These are phyloP conservation scores for Fusarium sp. DNA, from an alignment of 2,329 filamentous ascomycete genomes.

Conservation along the genomic window DNA sequence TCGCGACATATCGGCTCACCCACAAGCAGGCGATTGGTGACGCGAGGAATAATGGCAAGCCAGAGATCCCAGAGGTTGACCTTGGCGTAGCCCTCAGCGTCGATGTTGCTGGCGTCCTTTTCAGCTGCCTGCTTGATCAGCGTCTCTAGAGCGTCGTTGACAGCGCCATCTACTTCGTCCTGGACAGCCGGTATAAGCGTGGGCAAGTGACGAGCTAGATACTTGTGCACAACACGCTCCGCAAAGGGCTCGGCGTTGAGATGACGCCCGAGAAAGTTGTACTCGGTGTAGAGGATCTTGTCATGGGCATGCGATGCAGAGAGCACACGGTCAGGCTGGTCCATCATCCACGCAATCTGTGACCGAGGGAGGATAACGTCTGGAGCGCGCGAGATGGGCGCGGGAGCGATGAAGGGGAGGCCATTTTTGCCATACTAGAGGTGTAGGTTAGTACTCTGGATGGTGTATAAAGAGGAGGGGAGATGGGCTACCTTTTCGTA, in stretches of 20 bases:
- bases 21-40: constrained; percentile 58
- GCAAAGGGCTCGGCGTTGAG: constrained; percentile 54
- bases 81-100: constrained; percentile 51
- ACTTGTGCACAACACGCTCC: constrained; percentile 57
- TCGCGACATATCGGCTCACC: constrained; percentile 55
- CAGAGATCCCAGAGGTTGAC: constrained; percentile 59
- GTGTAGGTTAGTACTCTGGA: not conserved
- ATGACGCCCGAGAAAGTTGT: constrained; percentile 56
- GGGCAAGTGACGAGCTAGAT: constrained; percentile 55
- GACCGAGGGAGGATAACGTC: constrained; percentile 59
- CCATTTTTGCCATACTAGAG: constrained; percentile 55
- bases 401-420: constrained; percentile 56
- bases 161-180: constrained; percentile 52
- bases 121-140: constrained; percentile 19
- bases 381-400: constrained; percentile 53
- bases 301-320: constrained; percentile 56
- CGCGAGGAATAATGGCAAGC: constrained; percentile 55
- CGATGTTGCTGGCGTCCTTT: constrained; percentile 26
- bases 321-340: constrained; percentile 58
- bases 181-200: constrained; percentile 55
- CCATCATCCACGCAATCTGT: constrained; percentile 59
- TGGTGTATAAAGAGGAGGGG: no score
- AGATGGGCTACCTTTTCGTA: constrained; percentile 53
- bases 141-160: constrained; percentile 50
- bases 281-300: constrained; percentile 52